Evolutionary conservation across 257 asterid species (phyloP).

Genomic region (Solanum ossicruentum): DNA sequence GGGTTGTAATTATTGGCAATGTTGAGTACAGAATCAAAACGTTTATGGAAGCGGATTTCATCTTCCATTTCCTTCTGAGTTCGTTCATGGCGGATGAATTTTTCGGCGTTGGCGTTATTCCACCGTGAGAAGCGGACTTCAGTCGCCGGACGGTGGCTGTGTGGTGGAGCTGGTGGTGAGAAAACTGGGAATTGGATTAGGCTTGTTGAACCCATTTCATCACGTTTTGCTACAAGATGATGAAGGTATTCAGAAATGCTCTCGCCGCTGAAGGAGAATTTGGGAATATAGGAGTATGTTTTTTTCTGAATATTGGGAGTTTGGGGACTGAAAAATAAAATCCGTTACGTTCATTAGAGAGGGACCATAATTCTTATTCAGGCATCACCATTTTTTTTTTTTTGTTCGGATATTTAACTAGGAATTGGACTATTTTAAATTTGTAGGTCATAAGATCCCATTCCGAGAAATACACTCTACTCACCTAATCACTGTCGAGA

Average conservation of each 20-base stretch:
- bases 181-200: conserved; percentile 55
- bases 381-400: too few species aligned
- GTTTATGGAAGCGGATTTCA: conserved; percentile 57
- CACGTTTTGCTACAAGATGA: not conserved
- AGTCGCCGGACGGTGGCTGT: conserved; percentile 34
- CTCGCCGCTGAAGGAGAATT: not conserved
- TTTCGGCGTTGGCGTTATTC: conserved; percentile 96
- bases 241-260: not conserved
- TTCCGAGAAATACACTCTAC: too few species aligned
- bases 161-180: conserved; percentile 47
- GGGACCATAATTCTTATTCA: not conserved
- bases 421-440: too few species aligned
- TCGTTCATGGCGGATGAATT: conserved; percentile 44
- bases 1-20: conserved; percentile 62
- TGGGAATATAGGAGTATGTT: not conserved
- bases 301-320: not conserved
- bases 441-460: too few species aligned
- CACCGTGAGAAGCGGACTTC: conserved; percentile 86
- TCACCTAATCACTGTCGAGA: too few species aligned
- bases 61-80: conserved; percentile 71
- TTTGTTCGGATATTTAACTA: too few species aligned
- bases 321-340: not conserved
- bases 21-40: conserved; percentile 56
- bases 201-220: conserved; percentile 30
- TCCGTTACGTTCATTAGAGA: not conserved